Base-by-base conservation (phyloP, 257 asterid genomes). In the Paraleonurus japonicus region DNA sequence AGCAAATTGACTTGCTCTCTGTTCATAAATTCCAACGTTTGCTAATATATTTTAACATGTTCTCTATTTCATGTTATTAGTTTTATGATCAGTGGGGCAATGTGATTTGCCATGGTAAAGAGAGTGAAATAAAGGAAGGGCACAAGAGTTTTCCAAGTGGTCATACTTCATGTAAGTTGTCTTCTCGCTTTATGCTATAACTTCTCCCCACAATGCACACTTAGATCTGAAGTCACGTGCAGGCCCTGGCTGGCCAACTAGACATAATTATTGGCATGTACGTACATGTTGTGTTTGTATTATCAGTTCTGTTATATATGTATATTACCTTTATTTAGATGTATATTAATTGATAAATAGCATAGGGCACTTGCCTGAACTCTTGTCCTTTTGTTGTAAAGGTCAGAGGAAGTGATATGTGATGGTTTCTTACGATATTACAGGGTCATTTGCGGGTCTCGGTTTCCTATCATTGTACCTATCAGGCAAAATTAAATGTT, bases 391-490 rank as follows among this genome's bases (percentile, higher is more conserved):
- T 32, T 61, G 19, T 32, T 43, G 50, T 35, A 35, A 35, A 7
- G 59, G 8, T 57, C 23, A 17, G 27, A 30, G 33, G 5, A 4
- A 30, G 5, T 30, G 33, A 30, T 30, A 41, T 23, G 58, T 68
- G 76, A 62, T 11, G 1, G 22, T 8, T 50, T 33, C 17, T 26
- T 65, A 16, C 0, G 57, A 54, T 57, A 19, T 67, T 70, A 69
- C 92, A 92, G 98, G 96, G 98, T 92, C 98, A 19, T 90, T 92
- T 79, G 96, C 98, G 4, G 98, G 98, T 64, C 93, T 92, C 23
- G 92, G 87, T 54, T 92, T 87, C 64, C 83, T 92, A 60, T 76
- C 98, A 0, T 53, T 87, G 37, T 92, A 92, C 83, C 80, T 92
- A 67, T 69, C 98, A 0, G 98, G 97, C 32, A 92, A 92, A 80